Base-by-base conservation (phyloP, 805 yeast species). In the Komagataella pastoris region DNA sequence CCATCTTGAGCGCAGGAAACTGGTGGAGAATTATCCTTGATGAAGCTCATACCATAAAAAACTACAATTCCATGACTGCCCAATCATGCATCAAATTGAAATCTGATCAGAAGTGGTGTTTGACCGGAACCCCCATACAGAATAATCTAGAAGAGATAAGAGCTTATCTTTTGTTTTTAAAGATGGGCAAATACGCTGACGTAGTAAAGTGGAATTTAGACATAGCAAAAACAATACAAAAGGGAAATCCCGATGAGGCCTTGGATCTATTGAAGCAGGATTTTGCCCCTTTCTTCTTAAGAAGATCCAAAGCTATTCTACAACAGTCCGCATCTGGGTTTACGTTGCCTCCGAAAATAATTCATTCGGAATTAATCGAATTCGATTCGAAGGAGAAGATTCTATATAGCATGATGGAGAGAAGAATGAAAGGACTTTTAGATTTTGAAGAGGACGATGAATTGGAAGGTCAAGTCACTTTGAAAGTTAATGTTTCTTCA, bases 51-150 rank as follows among this genome's bases (percentile, higher is more conserved):
- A 68, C 69, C 14, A 79, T 81, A 56, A 79, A 80, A 56, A 81
- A 80, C 57, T 64, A 65, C 49, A 62, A 62, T 12, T 65, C 85
- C 0, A 68, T 72, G 54, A 61, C 74, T 4, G 65, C 82, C 0
- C 65, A 60, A 47, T 82, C 82, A 0, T 68, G 75, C 54, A 67
- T 66, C 47, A 61, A 65, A 5, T 51, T 82, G 6, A 59, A 67
- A 24, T 62, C 77, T 19, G 51, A 57, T 1, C 71, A 73, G 51
- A 66, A 83, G 48, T 80, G 85, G 83, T 73, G 79, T 24, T 65
- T 81, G 3, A 78, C 85, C 1, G 87, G 87, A 51, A 81, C 87
- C 0, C 87, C 86, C 0, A 62, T 81, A 45, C 86, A 81, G 61
- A 81, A 81, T 56, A 68, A 66, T 44, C 65, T 77, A 49, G 73